These are phyloP conservation scores for Fagopyrum tataricum DNA, from an alignment of 148 eudicot species.

Conservation along the genomic window DNA sequence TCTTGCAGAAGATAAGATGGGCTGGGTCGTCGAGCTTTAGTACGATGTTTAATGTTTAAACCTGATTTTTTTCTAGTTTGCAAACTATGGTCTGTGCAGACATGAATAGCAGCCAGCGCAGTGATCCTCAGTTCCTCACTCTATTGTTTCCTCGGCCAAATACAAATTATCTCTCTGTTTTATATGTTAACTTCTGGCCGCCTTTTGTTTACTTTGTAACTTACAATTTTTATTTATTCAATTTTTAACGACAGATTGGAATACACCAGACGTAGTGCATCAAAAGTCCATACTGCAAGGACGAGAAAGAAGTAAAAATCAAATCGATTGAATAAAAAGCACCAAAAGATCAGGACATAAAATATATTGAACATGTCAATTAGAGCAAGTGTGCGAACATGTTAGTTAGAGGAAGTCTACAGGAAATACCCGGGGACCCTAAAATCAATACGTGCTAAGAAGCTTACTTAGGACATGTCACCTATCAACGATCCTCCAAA, in stretches of 20 bases:
- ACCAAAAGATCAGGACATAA: no score
- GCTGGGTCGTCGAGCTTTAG: constrained; percentile 61
- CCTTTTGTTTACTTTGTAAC: no score
- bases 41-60: constrained; percentile 13
- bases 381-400: no score
- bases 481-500: no score
- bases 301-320: no score
- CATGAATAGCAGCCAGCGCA: neutral
- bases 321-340: no score
- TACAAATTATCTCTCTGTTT: neutral
- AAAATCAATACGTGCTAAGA: no score
- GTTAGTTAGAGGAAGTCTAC: no score
- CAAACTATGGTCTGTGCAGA: neutral
- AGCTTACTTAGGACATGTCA: no score
- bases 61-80: neutral
- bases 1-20: constrained; percentile 67
- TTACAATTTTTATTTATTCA: neutral
- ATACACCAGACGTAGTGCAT: neutral
- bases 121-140: neutral
- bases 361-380: no score
- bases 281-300: no score
- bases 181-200: neutral
- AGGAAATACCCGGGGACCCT: no score
- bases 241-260: neutral
- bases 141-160: neutral